Evolutionary conservation across 345 rosid species (phyloP).

Genomic region (Lagerstroemia speciosa): DNA sequence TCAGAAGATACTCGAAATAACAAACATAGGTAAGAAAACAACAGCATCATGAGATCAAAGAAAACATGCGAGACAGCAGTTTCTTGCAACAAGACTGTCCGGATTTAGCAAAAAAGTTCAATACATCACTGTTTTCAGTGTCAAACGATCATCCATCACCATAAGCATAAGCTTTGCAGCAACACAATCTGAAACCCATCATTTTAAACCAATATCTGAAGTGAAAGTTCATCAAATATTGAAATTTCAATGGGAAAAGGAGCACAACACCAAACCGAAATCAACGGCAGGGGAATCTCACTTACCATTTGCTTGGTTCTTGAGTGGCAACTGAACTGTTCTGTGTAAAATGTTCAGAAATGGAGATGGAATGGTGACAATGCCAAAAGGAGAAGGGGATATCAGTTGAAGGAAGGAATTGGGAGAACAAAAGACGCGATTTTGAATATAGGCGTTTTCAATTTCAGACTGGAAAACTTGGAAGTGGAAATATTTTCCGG

Average conservation of each 20-base stretch:
- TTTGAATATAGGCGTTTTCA: background rate
- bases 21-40: background rate
- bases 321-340: background rate
- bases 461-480: background rate
- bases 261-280: background rate
- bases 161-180: background rate
- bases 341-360: background rate
- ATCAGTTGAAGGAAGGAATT: background rate
- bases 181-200: background rate
- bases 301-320: conserved; percentile 1
- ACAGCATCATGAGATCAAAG: background rate
- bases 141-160: background rate
- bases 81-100: background rate
- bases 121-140: background rate
- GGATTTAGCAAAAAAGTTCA: background rate
- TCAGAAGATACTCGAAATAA: background rate
- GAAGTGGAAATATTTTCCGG: background rate
- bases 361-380: background rate
- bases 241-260: background rate
- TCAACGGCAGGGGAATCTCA: background rate
- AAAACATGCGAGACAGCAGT: background rate
- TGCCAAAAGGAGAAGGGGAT: background rate
- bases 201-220: background rate
- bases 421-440: background rate
- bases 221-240: background rate